A percentile compares a stretch with the other conserved stretches of the same genome.
These are phyloP conservation scores for Trametes polyzona DNA, from an alignment of 1,284 basidiomycete species.

Conservation along the genomic window DNA sequence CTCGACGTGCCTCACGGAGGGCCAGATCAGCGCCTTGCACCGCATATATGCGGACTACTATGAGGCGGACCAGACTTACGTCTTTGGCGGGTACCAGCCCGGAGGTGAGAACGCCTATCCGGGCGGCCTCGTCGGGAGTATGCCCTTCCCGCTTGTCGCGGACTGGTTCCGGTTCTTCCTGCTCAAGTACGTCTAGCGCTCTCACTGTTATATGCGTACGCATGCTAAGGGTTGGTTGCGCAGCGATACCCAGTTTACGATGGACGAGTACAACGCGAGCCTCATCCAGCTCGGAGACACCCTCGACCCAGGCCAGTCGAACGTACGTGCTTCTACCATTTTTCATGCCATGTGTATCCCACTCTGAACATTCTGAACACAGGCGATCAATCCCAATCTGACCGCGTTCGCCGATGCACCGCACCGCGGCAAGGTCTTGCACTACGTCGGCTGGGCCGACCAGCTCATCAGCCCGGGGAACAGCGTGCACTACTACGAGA, in stretches of 20 bases:
- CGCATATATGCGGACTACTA: constrained; percentile 36
- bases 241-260: constrained; percentile 25
- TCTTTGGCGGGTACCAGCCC: constrained; percentile 27
- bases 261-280: constrained; percentile 22
- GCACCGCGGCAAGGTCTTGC: constrained; percentile 35
- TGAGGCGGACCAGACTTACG: constrained; percentile 30
- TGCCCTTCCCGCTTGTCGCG: constrained; percentile 6
- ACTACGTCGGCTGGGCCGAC: constrained; percentile 37
- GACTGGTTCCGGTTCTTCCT: constrained; percentile 28
- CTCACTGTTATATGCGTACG: no score
- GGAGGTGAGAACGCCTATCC: constrained; percentile 30
- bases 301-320: constrained; percentile 26
- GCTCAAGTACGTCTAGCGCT: constrained; percentile 14
- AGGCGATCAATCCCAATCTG: constrained; percentile 33
- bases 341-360: neutral
- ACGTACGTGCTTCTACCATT: constrained; percentile 4
- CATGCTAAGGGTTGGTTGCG: neutral
- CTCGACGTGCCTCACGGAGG: constrained; percentile 34
- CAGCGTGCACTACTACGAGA: constrained; percentile 41
- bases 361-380: neutral
- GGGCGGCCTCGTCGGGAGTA: constrained; percentile 4
- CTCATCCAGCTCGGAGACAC: constrained; percentile 22
- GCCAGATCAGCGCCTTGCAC: constrained; percentile 38
- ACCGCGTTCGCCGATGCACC: constrained; percentile 31
- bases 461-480: constrained; percentile 41